Base-by-base conservation (phyloP, 306 rosid species). In the Rosa persica region DNA sequence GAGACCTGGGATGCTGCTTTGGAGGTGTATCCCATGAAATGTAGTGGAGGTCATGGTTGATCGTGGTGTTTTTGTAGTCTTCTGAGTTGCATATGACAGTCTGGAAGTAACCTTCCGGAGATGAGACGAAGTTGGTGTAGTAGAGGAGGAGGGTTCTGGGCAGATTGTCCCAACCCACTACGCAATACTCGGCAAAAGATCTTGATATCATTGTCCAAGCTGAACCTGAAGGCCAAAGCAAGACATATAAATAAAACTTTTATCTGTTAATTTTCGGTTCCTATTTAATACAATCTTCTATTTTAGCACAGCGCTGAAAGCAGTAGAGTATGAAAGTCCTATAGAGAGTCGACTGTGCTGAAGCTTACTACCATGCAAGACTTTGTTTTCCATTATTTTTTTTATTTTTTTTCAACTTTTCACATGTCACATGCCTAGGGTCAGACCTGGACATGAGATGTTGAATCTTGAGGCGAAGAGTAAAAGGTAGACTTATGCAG, bases 131-230 rank as follows among this genome's bases (percentile, higher is more conserved):
- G 85, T 92, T 94, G 2, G 97, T 88, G 86, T 92, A 94, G 90
- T 92, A 94, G n/a, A 94, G 96, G 61, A 92, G 96, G 20, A 94
- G 93, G 40, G 96, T 94, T 75, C 98, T 92, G 68, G 97, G 97
- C 38, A 90, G 76, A 86, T 94, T 94, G 83, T 94, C 97, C 98
- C 98, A 92, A 0, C 97, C 98, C 72, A 90, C 74, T 19, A 92
- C 81, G 88, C 96, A 89, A 51, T 92, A 94, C 77, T 94, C 96
- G 0, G 96, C 82, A 72, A 92, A 94, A 12, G 97, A 89, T 80
- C 98, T 90, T 83, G 98, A 94, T 62, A 94, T 47, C 74, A 92
- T 74, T 81, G 97, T 89, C 98, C 98, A 94, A 3, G 98, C 98
- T 58, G 98, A 94, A 76, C 98, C 98, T 94, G 87, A 66, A 64